phyloP scores from a whole-genome alignment of 345 rosid species.

The Eucalyptus polyanthemos region DNA sequence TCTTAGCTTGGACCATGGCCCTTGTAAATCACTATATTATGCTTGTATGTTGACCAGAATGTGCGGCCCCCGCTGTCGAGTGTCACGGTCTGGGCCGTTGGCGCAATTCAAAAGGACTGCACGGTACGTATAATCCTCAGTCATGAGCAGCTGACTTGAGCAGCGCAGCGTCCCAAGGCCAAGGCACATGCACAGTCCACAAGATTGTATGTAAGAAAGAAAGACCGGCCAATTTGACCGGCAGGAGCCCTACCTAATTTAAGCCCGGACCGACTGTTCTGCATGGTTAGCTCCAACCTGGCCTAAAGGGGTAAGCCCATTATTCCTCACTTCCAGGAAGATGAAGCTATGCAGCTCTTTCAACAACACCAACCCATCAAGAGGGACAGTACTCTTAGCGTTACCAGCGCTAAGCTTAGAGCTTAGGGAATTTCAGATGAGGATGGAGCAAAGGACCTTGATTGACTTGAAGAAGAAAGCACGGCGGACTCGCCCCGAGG shows the following conservation, averaged over 20 bases:
- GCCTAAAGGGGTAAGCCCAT: not conserved
- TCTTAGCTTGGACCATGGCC: not conserved
- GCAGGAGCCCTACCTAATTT: not conserved
- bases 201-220: not conserved
- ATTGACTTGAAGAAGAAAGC: not conserved
- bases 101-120: not conserved
- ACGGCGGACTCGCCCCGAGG: not conserved
- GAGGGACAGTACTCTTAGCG: not conserved
- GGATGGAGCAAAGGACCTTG: not conserved
- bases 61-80: not conserved
- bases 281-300: not conserved
- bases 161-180: not conserved
- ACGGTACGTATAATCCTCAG: not conserved
- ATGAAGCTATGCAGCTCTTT: not conserved
- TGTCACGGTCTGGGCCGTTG: not conserved
- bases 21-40: not conserved
- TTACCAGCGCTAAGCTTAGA: not conserved
- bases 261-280: not conserved
- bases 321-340: not conserved
- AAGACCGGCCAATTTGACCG: not conserved
- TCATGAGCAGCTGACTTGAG: not conserved
- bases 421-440: too few species aligned
- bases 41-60: not conserved
- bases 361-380: not conserved
- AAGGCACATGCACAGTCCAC: not conserved